These are phyloP conservation scores for Xylaria palmicola DNA, from an alignment of 495 filamentous ascomycete genomes.

Conservation along the genomic window DNA sequence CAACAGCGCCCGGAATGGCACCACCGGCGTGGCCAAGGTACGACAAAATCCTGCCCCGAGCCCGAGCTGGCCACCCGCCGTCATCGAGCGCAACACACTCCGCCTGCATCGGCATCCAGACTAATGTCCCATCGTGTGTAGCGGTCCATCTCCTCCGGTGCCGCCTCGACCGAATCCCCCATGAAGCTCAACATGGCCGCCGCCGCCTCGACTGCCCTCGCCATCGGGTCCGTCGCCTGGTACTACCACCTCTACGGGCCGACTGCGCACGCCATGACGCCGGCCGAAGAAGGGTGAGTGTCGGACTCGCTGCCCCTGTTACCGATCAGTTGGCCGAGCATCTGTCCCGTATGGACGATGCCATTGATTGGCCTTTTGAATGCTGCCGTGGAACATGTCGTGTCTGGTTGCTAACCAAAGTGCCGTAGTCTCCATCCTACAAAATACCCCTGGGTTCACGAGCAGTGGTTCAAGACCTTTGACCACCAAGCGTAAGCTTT, in stretches of 20 bases:
- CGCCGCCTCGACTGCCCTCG: slow-evolving; percentile 76
- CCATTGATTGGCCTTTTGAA: background rate
- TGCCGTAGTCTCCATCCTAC: slow-evolving; percentile 78
- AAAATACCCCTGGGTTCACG: slow-evolving; percentile 93
- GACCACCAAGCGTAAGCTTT: slow-evolving; percentile 85
- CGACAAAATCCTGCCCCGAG: slow-evolving; percentile 26
- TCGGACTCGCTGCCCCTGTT: background rate
- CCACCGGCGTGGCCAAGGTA: slow-evolving; percentile 61
- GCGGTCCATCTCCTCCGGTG: slow-evolving; percentile 60
- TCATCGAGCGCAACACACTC: background rate
- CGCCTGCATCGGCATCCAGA: slow-evolving; percentile 19
- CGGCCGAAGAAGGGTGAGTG: slow-evolving; percentile 95
- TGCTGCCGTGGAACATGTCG: slow-evolving; percentile 4
- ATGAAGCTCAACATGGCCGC: slow-evolving; percentile 75
- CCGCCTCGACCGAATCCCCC: slow-evolving; percentile 57
- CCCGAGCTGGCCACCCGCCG: background rate
- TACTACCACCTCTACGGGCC: slow-evolving; percentile 94
- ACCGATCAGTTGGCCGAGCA: too few species aligned
- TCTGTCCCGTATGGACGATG: background rate
- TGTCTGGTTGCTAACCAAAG: slow-evolving; percentile 22
- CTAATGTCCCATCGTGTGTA: slow-evolving; percentile 38
- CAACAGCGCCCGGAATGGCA: slow-evolving; percentile 65
- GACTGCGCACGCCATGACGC: slow-evolving; percentile 83
- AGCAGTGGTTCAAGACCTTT: slow-evolving; percentile 87
- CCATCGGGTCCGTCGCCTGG: slow-evolving; percentile 86